A percentile compares a stretch with the other conserved stretches of the same genome.
phyloP scores from a whole-genome alignment of 2,329 filamentous ascomycete species.

The Penicillium crustosum region DNA sequence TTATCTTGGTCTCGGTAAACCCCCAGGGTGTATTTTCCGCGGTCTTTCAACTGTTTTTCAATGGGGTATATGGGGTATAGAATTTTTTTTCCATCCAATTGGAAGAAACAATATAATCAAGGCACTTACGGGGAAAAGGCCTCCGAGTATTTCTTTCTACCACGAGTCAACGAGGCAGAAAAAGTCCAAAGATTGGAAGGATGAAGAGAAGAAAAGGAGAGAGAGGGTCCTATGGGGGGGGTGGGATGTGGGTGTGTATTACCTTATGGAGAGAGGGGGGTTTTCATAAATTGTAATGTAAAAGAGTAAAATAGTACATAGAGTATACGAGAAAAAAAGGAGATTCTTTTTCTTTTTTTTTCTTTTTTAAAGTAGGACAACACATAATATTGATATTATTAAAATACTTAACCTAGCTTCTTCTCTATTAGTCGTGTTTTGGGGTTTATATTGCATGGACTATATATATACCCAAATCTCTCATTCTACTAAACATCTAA shows the following conservation, averaged over 20 bases:
- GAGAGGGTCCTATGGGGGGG: constrained; percentile 23
- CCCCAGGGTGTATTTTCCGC: background rate
- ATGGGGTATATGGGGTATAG: background rate
- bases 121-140: constrained; percentile 30
- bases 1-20: background rate
- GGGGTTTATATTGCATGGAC: background rate
- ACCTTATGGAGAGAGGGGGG: constrained; percentile 17
- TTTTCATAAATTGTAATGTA: constrained; percentile 5
- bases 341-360: background rate
- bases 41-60: background rate
- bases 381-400: background rate
- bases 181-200: constrained; percentile 8
- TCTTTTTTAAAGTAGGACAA: background rate
- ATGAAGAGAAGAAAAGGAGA: constrained; percentile 21
- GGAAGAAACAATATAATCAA: background rate
- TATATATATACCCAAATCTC: background rate
- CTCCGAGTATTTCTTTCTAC: constrained; percentile 30
- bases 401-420: too few species aligned
- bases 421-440: background rate
- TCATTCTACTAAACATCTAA: background rate
- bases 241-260: constrained; percentile 15
- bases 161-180: constrained; percentile 39
- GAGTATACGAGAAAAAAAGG: background rate
- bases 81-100: background rate
- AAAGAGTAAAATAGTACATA: background rate